Conservation (phyloP, 805 yeast genomes). For the Kluyveromyces wickerhamii region DNA sequence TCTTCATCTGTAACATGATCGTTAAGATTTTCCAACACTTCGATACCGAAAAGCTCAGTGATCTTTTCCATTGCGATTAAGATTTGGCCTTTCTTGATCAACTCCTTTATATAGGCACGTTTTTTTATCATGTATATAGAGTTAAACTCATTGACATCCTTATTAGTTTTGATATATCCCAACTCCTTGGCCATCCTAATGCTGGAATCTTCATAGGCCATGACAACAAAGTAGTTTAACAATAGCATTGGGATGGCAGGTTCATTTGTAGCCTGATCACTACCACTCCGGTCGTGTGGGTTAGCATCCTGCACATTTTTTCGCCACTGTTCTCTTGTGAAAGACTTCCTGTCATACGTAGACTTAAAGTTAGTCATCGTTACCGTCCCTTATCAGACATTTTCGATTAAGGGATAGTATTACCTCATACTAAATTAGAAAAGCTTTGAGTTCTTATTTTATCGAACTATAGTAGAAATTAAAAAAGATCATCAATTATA, state of each 20-base stretch:
- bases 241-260: constrained; percentile 36
- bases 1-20: constrained; percentile 31
- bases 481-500: no score
- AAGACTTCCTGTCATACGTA: constrained; percentile 18
- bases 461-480: no score
- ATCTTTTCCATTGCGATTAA: constrained; percentile 26
- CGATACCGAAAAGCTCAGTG: constrained; percentile 22
- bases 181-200: constrained; percentile 52
- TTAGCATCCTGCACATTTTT: constrained; percentile 16
- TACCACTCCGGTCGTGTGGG: constrained; percentile 1
- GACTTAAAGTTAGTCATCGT: constrained; percentile 9
- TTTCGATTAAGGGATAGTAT: no score
- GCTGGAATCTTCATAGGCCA: constrained; percentile 70
- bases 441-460: no score
- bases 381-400: no score
- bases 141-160: constrained; percentile 27
- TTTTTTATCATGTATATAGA: constrained; percentile 20
- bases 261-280: constrained; percentile 30
- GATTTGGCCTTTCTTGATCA: constrained; percentile 22
- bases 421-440: no score
- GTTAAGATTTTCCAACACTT: constrained; percentile 15
- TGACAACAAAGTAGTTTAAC: constrained; percentile 66
- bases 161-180: constrained; percentile 23
- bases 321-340: constrained; percentile 23
- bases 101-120: constrained; percentile 19